Base-by-base conservation (phyloP, 352 stramenopile genomes). In the Pythium aristosporum region DNA sequence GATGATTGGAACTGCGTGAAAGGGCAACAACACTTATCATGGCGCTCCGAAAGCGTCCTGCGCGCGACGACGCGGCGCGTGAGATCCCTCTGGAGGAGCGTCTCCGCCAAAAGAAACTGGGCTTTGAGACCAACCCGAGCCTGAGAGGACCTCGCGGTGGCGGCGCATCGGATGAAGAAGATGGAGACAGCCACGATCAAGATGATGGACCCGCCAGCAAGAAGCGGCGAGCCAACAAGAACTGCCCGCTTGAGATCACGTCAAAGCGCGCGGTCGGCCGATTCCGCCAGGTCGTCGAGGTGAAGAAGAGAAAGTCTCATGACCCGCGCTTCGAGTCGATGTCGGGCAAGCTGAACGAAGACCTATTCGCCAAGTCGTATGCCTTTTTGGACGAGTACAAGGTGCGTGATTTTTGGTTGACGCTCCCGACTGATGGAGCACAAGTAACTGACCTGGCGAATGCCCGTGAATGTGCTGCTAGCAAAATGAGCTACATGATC, bases 321-420 rank as follows among this genome's bases (percentile, higher is more conserved):
- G 91, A 98, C 71, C 91, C 91, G 41, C 88, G 91, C 47, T 98
- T 98, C 52, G 89, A 97, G 57, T 73, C 78, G 10, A 76, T 88
- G 25, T 85, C 77, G 42, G 88, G 88, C 20, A 91, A 92, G 10
- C 67, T 96, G 20, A 97, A 97, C 42, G 87, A 96, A 42, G 87
- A 96, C 48, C 68, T 96, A 30, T 96, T 95, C 65, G 59, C 68
- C 49, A 96, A 96, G 64, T 86, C 87, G 44, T 98, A 98, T 59
- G 75, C 80, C 0, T 98, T 98, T 57, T 48, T 98, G 52, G 83
- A 96, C 47, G 87, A 93, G 13, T 95, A 96, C 68, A 96, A 94
- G 70, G 79, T 86, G 16, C 5, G 60, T 30, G 25, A 2, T 30
- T 30, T 11, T 25, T 39, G 28, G 18, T 48, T 48, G 37, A 42